A percentile compares a stretch with the other conserved stretches of the same genome.
Conservation (phyloP, 495 filamentous ascomycete species). For the Parathielavia appendiculata region DNA sequence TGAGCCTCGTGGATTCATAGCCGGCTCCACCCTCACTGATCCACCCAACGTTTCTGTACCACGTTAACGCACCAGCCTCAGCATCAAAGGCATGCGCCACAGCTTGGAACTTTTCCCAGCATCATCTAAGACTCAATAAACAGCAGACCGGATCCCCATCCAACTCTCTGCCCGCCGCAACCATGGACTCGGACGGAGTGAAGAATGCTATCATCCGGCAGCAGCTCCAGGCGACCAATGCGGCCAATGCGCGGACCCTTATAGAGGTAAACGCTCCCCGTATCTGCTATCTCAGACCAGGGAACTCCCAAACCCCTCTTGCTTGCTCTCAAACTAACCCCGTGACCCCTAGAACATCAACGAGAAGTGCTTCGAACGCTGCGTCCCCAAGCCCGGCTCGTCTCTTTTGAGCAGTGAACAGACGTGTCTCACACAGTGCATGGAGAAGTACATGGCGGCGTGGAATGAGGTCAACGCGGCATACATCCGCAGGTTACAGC, state of each 20-base stretch:
- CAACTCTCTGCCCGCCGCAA: conserved; percentile 2
- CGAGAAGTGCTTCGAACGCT: conserved; percentile 92
- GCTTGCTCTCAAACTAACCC: not conserved
- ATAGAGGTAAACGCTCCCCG: conserved; percentile 56
- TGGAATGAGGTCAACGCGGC: conserved; percentile 82
- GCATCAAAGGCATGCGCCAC: conserved; percentile 14
- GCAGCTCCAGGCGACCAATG: conserved; percentile 66
- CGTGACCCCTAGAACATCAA: conserved; percentile 76
- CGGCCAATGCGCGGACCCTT: conserved; percentile 67
- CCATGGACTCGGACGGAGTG: conserved; percentile 43
- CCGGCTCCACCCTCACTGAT: not conserved
- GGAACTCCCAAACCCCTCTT: too few species aligned
- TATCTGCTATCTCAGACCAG: too few species aligned
- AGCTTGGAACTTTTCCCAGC: conserved; percentile 14
- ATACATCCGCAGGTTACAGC: conserved; percentile 69
- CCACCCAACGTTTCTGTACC: conserved; percentile 4
- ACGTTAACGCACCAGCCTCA: conserved; percentile 21
- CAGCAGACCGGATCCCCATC: not conserved
- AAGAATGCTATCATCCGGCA: conserved; percentile 70
- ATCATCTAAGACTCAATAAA: not conserved
- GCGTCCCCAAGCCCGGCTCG: conserved; percentile 76
- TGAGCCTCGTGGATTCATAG: not conserved
- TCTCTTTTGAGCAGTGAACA: conserved; percentile 68
- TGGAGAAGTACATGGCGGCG: conserved; percentile 94
- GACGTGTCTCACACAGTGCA: conserved; percentile 77